Conservation (phyloP, 2,329 filamentous ascomycete species). For the Seiridium unicorne region DNA sequence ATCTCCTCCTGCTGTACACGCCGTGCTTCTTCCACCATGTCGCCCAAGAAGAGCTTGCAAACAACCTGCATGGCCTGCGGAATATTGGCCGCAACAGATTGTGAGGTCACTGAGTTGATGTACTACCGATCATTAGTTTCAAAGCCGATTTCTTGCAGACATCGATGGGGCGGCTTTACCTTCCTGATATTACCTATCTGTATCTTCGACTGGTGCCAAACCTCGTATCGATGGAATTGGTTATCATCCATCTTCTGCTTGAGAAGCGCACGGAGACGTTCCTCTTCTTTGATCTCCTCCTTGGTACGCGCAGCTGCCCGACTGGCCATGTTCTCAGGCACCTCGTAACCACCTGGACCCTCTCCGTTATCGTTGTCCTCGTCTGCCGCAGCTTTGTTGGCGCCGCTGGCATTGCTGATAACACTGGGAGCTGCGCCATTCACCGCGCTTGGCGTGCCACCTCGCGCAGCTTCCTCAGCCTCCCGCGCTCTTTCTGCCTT, state of each 20-base stretch:
- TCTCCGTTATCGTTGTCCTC: slow-evolving; percentile 52
- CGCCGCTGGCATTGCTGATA: slow-evolving; percentile 38
- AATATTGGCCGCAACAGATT: slow-evolving; percentile 72
- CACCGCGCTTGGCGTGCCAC: slow-evolving; percentile 36
- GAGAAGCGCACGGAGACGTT: slow-evolving; percentile 56
- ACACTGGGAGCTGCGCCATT: slow-evolving; percentile 45
- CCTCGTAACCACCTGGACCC: slow-evolving; percentile 55
- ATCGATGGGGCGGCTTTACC: slow-evolving; percentile 38
- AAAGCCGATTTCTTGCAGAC: neutral
- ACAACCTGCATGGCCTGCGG: slow-evolving; percentile 75
- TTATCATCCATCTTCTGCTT: slow-evolving; percentile 63
- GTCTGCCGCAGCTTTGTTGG: slow-evolving; percentile 44
- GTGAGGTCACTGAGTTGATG: slow-evolving; percentile 77
- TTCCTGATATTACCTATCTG: slow-evolving; percentile 68
- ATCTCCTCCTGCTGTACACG: slow-evolving; percentile 72
- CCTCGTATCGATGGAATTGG: slow-evolving; percentile 69
- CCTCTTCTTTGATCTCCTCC: slow-evolving; percentile 66
- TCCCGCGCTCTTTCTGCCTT: slow-evolving; percentile 54
- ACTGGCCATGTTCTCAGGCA: slow-evolving; percentile 45
- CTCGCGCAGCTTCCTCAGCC: slow-evolving; percentile 35
- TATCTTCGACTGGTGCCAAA: slow-evolving; percentile 68
- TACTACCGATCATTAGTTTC: slow-evolving; percentile 43
- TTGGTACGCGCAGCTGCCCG: slow-evolving; percentile 51
- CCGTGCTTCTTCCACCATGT: slow-evolving; percentile 71
- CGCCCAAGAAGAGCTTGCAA: slow-evolving; percentile 74